phyloP scores from a whole-genome alignment of 345 rosid species.

The Kandelia obovata region DNA sequence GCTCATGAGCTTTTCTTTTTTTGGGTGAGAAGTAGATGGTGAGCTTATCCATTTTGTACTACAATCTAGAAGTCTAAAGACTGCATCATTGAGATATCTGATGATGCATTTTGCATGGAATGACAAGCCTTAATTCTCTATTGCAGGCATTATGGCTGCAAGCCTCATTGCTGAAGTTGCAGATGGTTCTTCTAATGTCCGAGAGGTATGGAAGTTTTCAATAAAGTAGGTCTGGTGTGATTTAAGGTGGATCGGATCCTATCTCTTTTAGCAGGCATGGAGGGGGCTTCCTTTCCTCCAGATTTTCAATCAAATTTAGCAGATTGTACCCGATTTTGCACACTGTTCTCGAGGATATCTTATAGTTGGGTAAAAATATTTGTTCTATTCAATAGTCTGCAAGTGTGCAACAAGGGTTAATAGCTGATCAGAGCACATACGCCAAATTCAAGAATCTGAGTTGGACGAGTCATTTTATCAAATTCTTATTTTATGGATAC shows the following conservation, averaged over 20 bases:
- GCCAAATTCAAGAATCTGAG: no score
- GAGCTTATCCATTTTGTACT: constrained; percentile 20
- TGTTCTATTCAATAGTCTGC: no score
- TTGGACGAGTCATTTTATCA: no score
- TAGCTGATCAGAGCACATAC: no score
- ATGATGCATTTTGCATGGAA: no score
- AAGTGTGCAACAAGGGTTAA: no score
- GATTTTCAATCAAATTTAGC: not conserved
- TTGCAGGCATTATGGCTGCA: constrained; percentile 56
- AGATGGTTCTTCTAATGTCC: constrained; percentile 86
- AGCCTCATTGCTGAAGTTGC: constrained; percentile 69
- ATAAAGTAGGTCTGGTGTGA: constrained; percentile 10
- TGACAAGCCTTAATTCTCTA: not conserved
- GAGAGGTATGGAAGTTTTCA: constrained; percentile 86
- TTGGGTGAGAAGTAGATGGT: constrained; percentile 41
- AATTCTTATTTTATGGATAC: no score
- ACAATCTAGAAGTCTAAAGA: not conserved
- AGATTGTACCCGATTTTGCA: not conserved
- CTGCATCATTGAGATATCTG: no score
- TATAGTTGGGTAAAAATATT: not conserved
- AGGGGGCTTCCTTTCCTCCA: not conserved
- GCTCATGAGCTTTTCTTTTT: no score
- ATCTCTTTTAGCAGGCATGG: not conserved
- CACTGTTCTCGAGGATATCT: not conserved
- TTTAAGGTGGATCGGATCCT: not conserved